Conservation (phyloP, 345 rosid species). For the Carallia brachiata region DNA sequence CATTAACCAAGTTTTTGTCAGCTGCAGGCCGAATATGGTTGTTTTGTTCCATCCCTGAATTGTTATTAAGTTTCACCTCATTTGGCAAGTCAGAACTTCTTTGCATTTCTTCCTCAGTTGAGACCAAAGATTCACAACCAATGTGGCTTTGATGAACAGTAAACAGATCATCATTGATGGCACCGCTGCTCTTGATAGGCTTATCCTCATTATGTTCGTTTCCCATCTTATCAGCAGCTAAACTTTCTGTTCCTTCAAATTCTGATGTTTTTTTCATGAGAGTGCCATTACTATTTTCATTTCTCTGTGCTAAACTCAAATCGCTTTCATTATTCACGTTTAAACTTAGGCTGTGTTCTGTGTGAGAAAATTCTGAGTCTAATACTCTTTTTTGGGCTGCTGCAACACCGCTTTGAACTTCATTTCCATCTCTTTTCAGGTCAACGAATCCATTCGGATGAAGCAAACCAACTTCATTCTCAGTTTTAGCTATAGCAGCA, state of each 20-base stretch:
- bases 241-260: conserved; percentile 37
- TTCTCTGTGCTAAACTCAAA: conserved; percentile 35
- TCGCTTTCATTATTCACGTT: conserved; percentile 54
- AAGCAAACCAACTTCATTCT: conserved; percentile 36
- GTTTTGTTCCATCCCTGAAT: conserved; percentile 38
- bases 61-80: conserved; percentile 40
- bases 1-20: conserved; percentile 32
- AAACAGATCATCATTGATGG: conserved; percentile 27
- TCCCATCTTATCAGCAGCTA: conserved; percentile 40
- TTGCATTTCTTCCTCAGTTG: conserved; percentile 43
- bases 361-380: conserved; percentile 67
- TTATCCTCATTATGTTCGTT: conserved; percentile 44
- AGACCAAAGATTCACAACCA: conserved; percentile 27
- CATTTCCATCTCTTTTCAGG: conserved; percentile 40
- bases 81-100: conserved; percentile 39
- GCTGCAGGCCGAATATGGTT: conserved; percentile 32
- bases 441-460: conserved; percentile 45
- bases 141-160: conserved; percentile 26
- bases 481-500: conserved; percentile 35
- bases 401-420: conserved; percentile 35
- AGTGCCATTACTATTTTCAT: conserved; percentile 43
- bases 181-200: conserved; percentile 28
- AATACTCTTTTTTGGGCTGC: conserved; percentile 43
- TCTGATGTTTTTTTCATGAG: conserved; percentile 35
- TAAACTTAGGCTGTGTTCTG: conserved; percentile 44